These are phyloP conservation scores for Trichosanthes cucumerina DNA, from an alignment of 306 rosid genomes.

Conservation along the genomic window DNA sequence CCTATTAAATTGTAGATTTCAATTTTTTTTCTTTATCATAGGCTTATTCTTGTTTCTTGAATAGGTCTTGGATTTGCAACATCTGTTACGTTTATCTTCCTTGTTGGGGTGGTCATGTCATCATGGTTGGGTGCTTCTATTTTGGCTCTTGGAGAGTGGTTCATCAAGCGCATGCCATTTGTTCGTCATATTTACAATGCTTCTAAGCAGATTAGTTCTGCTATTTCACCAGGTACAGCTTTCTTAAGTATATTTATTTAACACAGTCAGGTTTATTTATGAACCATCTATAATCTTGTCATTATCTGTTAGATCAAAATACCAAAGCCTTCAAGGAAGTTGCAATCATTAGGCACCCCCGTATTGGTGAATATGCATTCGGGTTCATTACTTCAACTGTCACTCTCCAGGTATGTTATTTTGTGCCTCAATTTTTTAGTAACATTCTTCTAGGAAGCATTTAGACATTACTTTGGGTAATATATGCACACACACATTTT, in stretches of 20 bases:
- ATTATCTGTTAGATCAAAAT: conserved; percentile 53
- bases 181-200: conserved; percentile 88
- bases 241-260: background rate
- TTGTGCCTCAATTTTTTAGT: background rate
- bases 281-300: background rate
- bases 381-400: conserved; percentile 86
- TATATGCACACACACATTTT: background rate
- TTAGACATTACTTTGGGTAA: background rate
- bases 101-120: conserved; percentile 92
- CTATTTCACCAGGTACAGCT: conserved; percentile 79
- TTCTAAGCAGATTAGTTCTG: conserved; percentile 88
- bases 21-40: background rate
- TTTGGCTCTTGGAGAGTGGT: conserved; percentile 87
- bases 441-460: background rate
- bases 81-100: conserved; percentile 75
- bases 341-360: conserved; percentile 89
- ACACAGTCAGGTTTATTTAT: background rate
- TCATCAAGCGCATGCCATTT: conserved; percentile 84
- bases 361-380: conserved; percentile 89
- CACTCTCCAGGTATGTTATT: conserved; percentile 53
- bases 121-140: conserved; percentile 97
- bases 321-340: conserved; percentile 92
- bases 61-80: conserved; percentile 87
- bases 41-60: conserved; percentile 5
- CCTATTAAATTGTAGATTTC: background rate